Conservation (phyloP, 495 filamentous ascomycete genomes). For the Daldinia loculata region DNA sequence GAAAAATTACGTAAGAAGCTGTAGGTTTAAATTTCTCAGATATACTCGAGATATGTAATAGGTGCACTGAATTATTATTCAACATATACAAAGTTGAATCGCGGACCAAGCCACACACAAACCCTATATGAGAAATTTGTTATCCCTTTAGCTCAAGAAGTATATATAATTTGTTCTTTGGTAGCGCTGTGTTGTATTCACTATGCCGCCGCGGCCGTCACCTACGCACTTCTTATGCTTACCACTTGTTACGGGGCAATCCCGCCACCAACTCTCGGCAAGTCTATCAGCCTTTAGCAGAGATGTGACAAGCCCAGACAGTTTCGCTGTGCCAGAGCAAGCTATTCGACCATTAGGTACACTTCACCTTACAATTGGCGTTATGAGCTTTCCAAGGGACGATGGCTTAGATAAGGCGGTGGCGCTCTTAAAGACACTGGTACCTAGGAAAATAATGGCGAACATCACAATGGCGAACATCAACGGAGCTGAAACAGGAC, state of each 20-base stretch:
- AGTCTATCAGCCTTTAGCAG: conserved; percentile 68
- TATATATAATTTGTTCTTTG: not conserved
- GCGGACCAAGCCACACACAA: not conserved
- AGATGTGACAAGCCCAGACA: conserved; percentile 55
- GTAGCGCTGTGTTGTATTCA: not conserved
- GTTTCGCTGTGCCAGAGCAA: conserved; percentile 58
- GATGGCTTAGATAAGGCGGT: conserved; percentile 67
- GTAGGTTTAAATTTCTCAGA: no score
- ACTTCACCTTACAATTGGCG: conserved; percentile 85
- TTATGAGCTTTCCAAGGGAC: conserved; percentile 75
- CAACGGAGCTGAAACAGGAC: not conserved
- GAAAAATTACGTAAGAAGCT: no score
- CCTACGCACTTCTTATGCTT: conserved; percentile 93
- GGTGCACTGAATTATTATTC: not conserved
- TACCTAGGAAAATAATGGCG: conserved; percentile 61
- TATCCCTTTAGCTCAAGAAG: no score
- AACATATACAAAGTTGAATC: not conserved
- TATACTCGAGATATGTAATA: no score
- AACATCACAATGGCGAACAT: conserved; percentile 26
- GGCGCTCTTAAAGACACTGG: conserved; percentile 61
- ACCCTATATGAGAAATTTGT: not conserved
- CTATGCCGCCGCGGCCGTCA: conserved; percentile 45
- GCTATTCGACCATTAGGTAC: conserved; percentile 82
- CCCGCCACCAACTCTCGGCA: conserved; percentile 68
- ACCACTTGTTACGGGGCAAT: conserved; percentile 71